Evolutionary conservation across 441 rosid species (phyloP).

Genomic region (Euphorbia celastroides): DNA sequence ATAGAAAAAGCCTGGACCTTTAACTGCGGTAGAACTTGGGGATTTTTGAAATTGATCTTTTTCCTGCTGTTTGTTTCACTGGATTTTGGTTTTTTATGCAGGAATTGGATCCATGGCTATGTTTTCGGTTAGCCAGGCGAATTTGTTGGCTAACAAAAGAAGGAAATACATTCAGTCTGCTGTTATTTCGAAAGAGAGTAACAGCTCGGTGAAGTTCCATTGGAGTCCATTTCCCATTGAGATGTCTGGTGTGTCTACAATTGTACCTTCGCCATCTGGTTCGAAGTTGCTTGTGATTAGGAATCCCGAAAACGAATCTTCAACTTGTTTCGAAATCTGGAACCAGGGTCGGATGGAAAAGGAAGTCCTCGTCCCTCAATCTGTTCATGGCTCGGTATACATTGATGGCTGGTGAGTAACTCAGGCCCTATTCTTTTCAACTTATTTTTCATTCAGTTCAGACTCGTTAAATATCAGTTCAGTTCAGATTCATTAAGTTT

Average conservation of each 20-base stretch:
- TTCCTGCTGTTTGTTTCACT: not conserved
- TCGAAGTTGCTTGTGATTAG: conserved; percentile 69
- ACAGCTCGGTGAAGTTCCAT: conserved; percentile 41
- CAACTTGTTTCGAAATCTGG: conserved; percentile 83
- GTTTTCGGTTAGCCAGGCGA: conserved; percentile 75
- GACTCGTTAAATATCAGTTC: too few species aligned
- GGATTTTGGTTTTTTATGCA: conserved; percentile 22
- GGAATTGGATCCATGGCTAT: conserved; percentile 58
- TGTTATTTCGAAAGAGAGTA: conserved; percentile 40
- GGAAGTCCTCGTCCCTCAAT: conserved; percentile 68
- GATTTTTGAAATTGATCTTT: conserved; percentile 3
- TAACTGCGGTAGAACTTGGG: conserved; percentile 37
- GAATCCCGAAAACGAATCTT: conserved; percentile 80
- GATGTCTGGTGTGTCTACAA: conserved; percentile 60
- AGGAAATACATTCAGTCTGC: conserved; percentile 54
- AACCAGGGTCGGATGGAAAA: conserved; percentile 66
- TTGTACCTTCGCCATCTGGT: conserved; percentile 86
- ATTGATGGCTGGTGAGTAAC: conserved; percentile 70
- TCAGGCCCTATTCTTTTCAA: too few species aligned
- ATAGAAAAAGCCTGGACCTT: conserved; percentile 86
- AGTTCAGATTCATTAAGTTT: too few species aligned
- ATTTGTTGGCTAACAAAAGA: conserved; percentile 69
- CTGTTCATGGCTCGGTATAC: conserved; percentile 83
- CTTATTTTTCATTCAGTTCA: too few species aligned
- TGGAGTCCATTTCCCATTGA: conserved; percentile 91